phyloP scores from a whole-genome alignment of 2,329 filamentous ascomycete genomes.

The Orbilia brochopaga region DNA sequence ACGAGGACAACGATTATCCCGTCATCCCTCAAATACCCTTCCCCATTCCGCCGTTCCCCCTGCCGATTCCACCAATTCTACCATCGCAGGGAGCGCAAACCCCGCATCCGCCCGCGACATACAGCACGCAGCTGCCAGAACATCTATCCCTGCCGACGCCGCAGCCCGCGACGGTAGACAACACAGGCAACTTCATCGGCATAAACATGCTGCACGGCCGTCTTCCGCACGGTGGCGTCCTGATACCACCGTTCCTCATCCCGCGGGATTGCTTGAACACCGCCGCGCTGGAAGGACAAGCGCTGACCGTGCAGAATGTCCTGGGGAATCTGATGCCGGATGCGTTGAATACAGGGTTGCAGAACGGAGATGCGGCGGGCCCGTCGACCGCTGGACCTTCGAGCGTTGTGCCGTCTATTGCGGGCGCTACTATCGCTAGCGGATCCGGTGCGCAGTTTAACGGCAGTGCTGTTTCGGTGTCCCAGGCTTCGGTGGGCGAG shows the following conservation, averaged over 20 bases:
- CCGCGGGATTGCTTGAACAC: slow-evolving; percentile 18
- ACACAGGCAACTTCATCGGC: slow-evolving; percentile 11
- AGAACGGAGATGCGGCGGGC: background rate
- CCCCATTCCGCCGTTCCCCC: slow-evolving; percentile 10
- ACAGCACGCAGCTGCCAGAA: background rate
- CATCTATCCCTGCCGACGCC: background rate
- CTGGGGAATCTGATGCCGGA: slow-evolving; percentile 20
- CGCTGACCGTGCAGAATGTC: slow-evolving; percentile 32
- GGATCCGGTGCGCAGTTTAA: background rate
- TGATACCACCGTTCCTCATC: slow-evolving; percentile 31
- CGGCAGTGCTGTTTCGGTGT: too few species aligned
- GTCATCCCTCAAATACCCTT: slow-evolving; percentile 2
- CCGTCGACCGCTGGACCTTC: background rate
- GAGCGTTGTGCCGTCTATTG: background rate
- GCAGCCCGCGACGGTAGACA: background rate
- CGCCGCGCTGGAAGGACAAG: slow-evolving; percentile 29
- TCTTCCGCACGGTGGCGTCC: slow-evolving; percentile 11
- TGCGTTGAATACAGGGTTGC: slow-evolving; percentile 16
- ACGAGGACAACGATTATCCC: background rate
- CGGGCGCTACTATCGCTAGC: background rate
- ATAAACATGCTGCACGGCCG: background rate
- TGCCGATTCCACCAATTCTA: slow-evolving; percentile 1
- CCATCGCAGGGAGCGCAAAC: background rate
- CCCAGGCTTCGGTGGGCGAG: too few species aligned
- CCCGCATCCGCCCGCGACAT: background rate